phyloP scores from a whole-genome alignment of 164 flowering plant genomes.

The Amborella trichopoda region DNA sequence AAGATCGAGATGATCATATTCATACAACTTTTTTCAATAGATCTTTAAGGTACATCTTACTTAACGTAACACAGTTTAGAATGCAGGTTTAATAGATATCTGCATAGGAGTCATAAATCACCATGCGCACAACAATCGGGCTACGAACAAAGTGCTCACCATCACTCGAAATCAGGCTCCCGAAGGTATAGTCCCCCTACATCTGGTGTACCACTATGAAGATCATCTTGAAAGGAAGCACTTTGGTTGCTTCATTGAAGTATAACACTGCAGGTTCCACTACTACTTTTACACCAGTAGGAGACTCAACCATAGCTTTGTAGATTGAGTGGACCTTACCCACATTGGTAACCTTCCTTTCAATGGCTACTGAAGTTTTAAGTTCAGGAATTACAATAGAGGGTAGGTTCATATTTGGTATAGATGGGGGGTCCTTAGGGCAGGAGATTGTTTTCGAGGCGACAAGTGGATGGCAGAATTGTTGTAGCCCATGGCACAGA shows the following conservation, averaged over 20 bases:
- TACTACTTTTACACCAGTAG: not conserved
- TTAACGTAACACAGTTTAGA: no score
- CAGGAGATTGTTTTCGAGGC: no score
- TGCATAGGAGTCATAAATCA: slow-evolving; percentile 15
- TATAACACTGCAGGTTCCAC: not conserved
- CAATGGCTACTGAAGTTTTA: not conserved
- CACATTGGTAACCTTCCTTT: slow-evolving; percentile 1
- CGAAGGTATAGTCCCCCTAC: slow-evolving; percentile 40
- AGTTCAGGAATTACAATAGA: not conserved
- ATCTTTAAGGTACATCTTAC: no score
- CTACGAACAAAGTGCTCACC: slow-evolving; percentile 33
- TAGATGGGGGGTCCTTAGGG: not conserved
- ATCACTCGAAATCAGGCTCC: slow-evolving; percentile 39
- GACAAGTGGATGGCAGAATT: not conserved
- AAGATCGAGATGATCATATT: no score
- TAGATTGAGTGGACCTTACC: not conserved
- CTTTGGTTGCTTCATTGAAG: slow-evolving; percentile 14
- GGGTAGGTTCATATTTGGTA: not conserved
- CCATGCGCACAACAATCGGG: slow-evolving; percentile 30
- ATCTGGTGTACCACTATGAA: slow-evolving; percentile 15
- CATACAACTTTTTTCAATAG: no score
- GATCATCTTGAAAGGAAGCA: slow-evolving; percentile 25
- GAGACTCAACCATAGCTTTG: not conserved
- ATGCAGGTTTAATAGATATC: slow-evolving; percentile 4
- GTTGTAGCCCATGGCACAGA: not conserved